phyloP scores from a whole-genome alignment of 306 rosid genomes.

The Trifolium dubium region DNA sequence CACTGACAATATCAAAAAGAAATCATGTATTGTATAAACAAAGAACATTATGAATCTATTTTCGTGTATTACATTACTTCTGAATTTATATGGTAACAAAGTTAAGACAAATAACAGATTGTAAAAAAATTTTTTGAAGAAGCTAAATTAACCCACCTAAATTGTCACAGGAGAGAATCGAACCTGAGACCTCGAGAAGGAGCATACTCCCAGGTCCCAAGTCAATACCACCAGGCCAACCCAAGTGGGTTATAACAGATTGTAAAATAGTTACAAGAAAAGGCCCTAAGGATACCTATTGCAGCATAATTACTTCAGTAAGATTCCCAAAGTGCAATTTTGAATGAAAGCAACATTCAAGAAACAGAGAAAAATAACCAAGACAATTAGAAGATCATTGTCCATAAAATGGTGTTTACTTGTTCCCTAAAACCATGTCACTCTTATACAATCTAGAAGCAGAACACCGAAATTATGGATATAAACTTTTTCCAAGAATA shows the following conservation, averaged over 20 bases:
- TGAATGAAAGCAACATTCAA: conserved; percentile 15
- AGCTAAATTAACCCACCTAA: no score
- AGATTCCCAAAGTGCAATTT: background rate
- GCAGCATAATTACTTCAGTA: conserved; percentile 31
- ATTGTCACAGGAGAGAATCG: no score
- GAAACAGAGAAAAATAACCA: conserved; percentile 18
- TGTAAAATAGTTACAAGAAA: conserved; percentile 1
- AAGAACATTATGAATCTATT: conserved; percentile 1
- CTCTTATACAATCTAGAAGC: no score
- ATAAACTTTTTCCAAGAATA: no score
- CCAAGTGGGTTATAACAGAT: no score
- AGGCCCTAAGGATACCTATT: background rate
- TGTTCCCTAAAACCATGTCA: background rate
- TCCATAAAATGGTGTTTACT: background rate
- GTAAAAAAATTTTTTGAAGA: no score
- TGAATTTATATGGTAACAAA: background rate
- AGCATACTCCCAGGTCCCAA: no score
- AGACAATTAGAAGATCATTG: background rate
- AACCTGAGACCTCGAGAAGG: no score
- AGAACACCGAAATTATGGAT: no score
- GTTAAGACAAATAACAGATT: conserved; percentile 23
- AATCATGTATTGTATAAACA: background rate
- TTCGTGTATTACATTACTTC: conserved; percentile 14
- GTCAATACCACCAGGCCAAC: no score
- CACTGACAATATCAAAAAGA: background rate